phyloP scores from a whole-genome alignment of 306 rosid genomes.

The Corylus americana region DNA sequence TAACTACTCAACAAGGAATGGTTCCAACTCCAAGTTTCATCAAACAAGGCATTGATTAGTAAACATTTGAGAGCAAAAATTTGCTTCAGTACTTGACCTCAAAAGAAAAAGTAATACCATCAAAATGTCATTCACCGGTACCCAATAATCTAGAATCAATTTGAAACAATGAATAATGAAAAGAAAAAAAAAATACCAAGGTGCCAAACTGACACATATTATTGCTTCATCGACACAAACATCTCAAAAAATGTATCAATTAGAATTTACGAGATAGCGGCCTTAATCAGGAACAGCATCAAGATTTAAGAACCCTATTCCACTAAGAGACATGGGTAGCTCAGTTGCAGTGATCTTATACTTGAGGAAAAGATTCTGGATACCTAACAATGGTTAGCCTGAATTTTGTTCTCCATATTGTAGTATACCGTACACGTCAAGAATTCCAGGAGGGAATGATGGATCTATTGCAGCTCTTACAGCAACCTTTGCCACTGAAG shows the following conservation, averaged over 20 bases:
- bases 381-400: background rate
- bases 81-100: background rate
- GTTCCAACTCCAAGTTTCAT: background rate
- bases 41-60: background rate
- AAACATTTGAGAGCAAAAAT: background rate
- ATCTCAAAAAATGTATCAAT: background rate
- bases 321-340: background rate
- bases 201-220: background rate
- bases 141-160: background rate
- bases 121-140: background rate
- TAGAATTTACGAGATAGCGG: background rate
- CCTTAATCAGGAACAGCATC: background rate
- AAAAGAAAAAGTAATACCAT: too few relatives aligned
- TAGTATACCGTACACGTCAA: background rate
- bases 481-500: slow-evolving; percentile 9
- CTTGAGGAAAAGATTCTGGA: background rate
- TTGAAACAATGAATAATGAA: background rate
- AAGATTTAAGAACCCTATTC: background rate
- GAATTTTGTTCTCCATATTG: background rate
- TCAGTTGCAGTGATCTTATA: background rate
- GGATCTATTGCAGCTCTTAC: slow-evolving; percentile 15
- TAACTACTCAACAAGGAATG: background rate
- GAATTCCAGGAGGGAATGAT: background rate
- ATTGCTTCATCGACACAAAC: background rate
- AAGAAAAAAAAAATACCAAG: background rate